These are phyloP conservation scores for Trypanosoma boissoni DNA, from an alignment of 208 protist species.

Conservation along the genomic window DNA sequence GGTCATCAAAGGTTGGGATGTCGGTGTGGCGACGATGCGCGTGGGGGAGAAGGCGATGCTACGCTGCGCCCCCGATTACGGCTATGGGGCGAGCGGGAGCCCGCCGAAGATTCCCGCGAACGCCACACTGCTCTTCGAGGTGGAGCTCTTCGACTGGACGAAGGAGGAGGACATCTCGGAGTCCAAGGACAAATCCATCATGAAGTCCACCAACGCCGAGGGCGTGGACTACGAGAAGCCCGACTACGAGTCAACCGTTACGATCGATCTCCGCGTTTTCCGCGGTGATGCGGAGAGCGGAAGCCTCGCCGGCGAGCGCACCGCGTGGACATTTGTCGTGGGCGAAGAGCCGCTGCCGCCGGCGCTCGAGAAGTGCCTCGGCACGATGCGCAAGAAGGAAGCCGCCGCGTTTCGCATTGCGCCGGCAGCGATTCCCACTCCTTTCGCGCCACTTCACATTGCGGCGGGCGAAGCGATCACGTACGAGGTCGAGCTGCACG, in stretches of 20 bases:
- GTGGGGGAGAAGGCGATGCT: conserved; percentile 84
- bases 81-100: conserved; percentile 75
- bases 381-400: conserved; percentile 71
- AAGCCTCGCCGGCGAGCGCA: conserved; percentile 42
- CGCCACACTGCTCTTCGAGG: conserved; percentile 90
- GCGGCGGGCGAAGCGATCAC: conserved; percentile 48
- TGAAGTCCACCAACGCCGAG: conserved; percentile 70
- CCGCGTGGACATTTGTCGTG: conserved; percentile 50
- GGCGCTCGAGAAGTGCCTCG: conserved; percentile 65
- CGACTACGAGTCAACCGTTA: conserved; percentile 66
- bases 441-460: background rate
- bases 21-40: conserved; percentile 88
- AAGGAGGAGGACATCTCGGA: conserved; percentile 70
- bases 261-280: conserved; percentile 65
- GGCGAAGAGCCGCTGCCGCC: conserved; percentile 68
- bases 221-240: conserved; percentile 80
- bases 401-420: conserved; percentile 61
- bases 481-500: conserved; percentile 69
- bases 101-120: conserved; percentile 84
- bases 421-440: conserved; percentile 30
- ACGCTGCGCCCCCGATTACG: conserved; percentile 72
- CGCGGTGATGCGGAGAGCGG: conserved; percentile 25
- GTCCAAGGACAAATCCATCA: conserved; percentile 69
- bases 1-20: conserved; percentile 93
- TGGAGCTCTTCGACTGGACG: conserved; percentile 87